phyloP scores from a whole-genome alignment of 148 eudicot species.

The Silene conica region DNA sequence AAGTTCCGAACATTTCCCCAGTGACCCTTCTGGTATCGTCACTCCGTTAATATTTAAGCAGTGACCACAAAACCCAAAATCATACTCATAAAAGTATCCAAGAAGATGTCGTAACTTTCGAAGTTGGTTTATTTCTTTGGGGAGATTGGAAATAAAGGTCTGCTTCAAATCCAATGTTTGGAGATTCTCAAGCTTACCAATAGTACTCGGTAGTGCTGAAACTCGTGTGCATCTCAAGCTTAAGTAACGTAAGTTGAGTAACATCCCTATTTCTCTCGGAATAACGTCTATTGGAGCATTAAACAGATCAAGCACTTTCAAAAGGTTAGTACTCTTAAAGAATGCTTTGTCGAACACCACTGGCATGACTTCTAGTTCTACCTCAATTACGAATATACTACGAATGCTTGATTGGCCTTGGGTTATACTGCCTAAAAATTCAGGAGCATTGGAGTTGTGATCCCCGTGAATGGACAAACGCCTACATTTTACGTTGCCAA shows the following conservation, averaged over 20 bases:
- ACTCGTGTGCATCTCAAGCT: constrained; percentile 27
- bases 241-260: constrained; percentile 24
- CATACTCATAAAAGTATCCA: neutral
- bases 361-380: neutral
- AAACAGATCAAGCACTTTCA: constrained; percentile 29
- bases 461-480: constrained; percentile 22
- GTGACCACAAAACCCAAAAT: neutral
- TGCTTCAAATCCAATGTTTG: constrained; percentile 32
- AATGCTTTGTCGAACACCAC: constrained; percentile 1
- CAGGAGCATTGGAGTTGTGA: neutral
- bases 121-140: constrained; percentile 17
- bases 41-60: constrained; percentile 1
- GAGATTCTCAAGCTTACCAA: constrained; percentile 24
- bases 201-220: constrained; percentile 14
- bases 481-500: constrained; percentile 2
- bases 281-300: constrained; percentile 13
- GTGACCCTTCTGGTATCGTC: constrained; percentile 9
- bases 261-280: constrained; percentile 17
- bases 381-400: constrained; percentile 3
- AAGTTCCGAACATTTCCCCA: constrained; percentile 6
- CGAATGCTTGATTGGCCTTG: constrained; percentile 16
- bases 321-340: constrained; percentile 2
- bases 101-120: constrained; percentile 23
- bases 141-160: constrained; percentile 20
- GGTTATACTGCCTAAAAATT: neutral